A percentile compares a stretch with the other conserved stretches of the same genome.
phyloP scores from a whole-genome alignment of 345 rosid species.

The Chamaenerion angustifolium region DNA sequence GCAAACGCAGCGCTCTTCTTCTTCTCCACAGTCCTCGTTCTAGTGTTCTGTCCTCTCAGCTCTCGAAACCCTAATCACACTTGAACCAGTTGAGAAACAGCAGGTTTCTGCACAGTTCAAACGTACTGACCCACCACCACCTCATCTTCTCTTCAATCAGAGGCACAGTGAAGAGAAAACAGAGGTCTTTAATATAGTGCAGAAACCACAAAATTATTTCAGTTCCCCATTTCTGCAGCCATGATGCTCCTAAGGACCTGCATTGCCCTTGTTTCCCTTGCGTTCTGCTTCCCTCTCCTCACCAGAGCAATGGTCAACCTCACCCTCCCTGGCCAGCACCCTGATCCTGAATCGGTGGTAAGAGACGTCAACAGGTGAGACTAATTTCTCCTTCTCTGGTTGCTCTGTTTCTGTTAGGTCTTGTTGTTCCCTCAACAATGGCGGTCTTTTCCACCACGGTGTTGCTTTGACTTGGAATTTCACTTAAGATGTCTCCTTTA shows the following conservation, averaged over 20 bases:
- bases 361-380: conserved; percentile 66
- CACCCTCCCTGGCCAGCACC: conserved; percentile 47
- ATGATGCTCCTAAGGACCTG: conserved; percentile 25
- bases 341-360: conserved; percentile 66
- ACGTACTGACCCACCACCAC: too few relatives aligned
- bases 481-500: too few relatives aligned
- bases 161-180: too few relatives aligned
- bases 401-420: background rate
- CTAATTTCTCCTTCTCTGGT: conserved; percentile 1
- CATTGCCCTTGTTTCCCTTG: conserved; percentile 35
- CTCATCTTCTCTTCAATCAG: too few relatives aligned
- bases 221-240: background rate
- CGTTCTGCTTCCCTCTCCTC: conserved; percentile 22
- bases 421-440: background rate
- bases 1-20: too few relatives aligned
- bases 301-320: conserved; percentile 35
- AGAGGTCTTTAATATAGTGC: too few relatives aligned
- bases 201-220: background rate
- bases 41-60: background rate
- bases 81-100: background rate
- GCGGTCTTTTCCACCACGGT: too few relatives aligned
- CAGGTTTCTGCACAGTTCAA: too few relatives aligned
- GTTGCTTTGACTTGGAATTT: too few relatives aligned
- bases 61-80: background rate
- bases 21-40: background rate